A percentile compares a stretch with the other conserved stretches of the same genome.
These are phyloP conservation scores for Hypsizygus marmoreus DNA, from an alignment of 768 basidiomycete genomes.

Conservation along the genomic window DNA sequence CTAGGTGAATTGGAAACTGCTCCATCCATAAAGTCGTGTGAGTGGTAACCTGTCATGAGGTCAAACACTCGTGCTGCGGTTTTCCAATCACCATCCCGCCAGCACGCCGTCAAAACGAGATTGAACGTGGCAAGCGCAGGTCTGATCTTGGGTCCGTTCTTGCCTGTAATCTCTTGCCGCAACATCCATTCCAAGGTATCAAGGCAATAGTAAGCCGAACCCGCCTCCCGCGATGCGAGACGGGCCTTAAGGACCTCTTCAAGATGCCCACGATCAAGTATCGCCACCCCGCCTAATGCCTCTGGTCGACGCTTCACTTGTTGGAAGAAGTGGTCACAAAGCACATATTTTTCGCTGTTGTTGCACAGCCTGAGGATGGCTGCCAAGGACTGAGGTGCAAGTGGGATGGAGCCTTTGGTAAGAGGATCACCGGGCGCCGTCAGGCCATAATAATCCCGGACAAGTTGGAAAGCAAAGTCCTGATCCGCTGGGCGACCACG, in stretches of 20 bases:
- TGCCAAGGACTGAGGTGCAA: slow-evolving; percentile 51
- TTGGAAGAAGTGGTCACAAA: slow-evolving; percentile 58
- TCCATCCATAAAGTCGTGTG: slow-evolving; percentile 55
- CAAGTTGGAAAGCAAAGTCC: slow-evolving; percentile 65
- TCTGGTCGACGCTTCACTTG: slow-evolving; percentile 54
- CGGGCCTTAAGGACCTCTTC: slow-evolving; percentile 64
- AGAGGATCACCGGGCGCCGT: slow-evolving; percentile 43
- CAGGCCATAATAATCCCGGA: slow-evolving; percentile 65
- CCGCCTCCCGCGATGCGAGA: slow-evolving; percentile 39
- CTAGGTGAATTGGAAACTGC: slow-evolving; percentile 36
- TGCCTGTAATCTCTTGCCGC: slow-evolving; percentile 47
- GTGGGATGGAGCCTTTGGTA: slow-evolving; percentile 37
- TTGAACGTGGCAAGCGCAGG: slow-evolving; percentile 57
- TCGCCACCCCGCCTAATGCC: slow-evolving; percentile 33
- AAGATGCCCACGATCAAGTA: slow-evolving; percentile 57
- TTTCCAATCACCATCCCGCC: slow-evolving; percentile 64
- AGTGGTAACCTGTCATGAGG: slow-evolving; percentile 70
- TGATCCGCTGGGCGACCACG: slow-evolving; percentile 61
- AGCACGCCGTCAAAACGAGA: slow-evolving; percentile 64
- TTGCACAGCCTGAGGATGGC: slow-evolving; percentile 61
- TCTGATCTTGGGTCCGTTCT: slow-evolving; percentile 47
- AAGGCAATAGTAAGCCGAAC: slow-evolving; percentile 50
- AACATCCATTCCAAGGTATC: slow-evolving; percentile 72
- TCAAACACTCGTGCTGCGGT: slow-evolving; percentile 60
- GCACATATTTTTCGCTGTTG: slow-evolving; percentile 42